These are phyloP conservation scores for Hyaloperonospora brassicae DNA, from an alignment of 352 stramenopile genomes.

Conservation along the genomic window DNA sequence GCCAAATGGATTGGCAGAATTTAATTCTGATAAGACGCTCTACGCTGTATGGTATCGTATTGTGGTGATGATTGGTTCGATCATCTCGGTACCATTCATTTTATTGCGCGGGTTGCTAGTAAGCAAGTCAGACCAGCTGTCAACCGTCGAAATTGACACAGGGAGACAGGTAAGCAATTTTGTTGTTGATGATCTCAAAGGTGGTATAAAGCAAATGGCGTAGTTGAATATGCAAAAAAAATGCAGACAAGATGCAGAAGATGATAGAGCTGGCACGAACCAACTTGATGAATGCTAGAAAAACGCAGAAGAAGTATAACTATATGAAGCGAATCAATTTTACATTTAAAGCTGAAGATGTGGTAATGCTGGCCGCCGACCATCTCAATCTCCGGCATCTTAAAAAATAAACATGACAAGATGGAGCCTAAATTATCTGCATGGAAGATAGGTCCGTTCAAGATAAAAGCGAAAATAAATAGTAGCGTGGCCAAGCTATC, in stretches of 20 bases:
- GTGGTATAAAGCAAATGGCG: not conserved
- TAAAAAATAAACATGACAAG: not conserved
- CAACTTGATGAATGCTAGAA: slow-evolving; percentile 5
- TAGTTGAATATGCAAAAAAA: slow-evolving; percentile 3
- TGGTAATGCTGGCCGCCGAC: not conserved
- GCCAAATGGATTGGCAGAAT: slow-evolving; percentile 13
- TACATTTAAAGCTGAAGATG: not conserved
- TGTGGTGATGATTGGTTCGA: not conserved
- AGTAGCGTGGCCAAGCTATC: not conserved
- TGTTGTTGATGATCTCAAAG: not conserved
- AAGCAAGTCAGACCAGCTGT: not conserved
- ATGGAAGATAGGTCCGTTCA: not conserved
- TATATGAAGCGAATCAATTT: not conserved
- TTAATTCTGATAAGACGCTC: slow-evolving; percentile 13
- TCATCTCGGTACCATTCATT: not conserved
- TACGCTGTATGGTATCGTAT: slow-evolving; percentile 13
- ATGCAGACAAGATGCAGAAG: slow-evolving; percentile 1
- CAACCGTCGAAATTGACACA: not conserved
- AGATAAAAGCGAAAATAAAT: not conserved
- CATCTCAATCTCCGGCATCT: not conserved
- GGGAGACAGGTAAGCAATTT: not conserved
- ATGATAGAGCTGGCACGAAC: slow-evolving; percentile 5
- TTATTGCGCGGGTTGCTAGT: not conserved
- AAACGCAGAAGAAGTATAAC: not conserved
- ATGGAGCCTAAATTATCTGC: not conserved